Percentiles rank a stretch among this genome's conserved stretches.
phyloP scores from a whole-genome alignment of 2,329 filamentous ascomycete genomes.

The Zymoseptoria pseudotritici region DNA sequence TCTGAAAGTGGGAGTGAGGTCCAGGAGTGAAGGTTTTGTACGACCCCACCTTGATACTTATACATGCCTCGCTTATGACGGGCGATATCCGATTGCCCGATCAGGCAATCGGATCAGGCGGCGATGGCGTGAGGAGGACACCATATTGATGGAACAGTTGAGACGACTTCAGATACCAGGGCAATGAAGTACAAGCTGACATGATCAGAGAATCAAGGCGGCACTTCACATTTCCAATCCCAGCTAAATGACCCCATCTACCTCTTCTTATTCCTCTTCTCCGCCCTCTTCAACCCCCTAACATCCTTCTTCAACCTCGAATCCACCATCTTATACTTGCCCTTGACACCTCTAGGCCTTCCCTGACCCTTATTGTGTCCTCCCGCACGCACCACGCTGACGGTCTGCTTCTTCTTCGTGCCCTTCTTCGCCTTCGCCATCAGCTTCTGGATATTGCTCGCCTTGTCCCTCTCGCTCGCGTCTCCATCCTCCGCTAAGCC shows the following conservation, averaged over 20 bases:
- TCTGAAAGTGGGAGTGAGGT: background rate
- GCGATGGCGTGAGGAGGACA: background rate
- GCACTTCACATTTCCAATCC: background rate
- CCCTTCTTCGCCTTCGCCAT: constrained; percentile 65
- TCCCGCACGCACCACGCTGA: constrained; percentile 82
- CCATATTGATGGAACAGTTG: background rate
- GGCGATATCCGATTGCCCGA: background rate
- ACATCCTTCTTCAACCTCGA: constrained; percentile 94
- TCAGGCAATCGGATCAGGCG: background rate
- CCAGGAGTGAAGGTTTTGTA: background rate
- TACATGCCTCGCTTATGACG: background rate
- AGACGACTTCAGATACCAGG: background rate
- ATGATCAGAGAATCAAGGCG: background rate
- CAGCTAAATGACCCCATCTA: constrained; percentile 3
- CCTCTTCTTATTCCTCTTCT: constrained; percentile 51
- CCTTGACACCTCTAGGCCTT: constrained; percentile 84
- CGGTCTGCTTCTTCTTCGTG: constrained; percentile 75
- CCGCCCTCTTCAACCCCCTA: constrained; percentile 70
- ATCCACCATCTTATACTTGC: constrained; percentile 96
- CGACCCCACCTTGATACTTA: background rate
- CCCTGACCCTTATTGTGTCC: constrained; percentile 82
- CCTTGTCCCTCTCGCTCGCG: constrained; percentile 94
- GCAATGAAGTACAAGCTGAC: background rate
- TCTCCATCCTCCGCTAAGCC: constrained; percentile 67
- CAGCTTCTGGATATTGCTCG: constrained; percentile 70